Percentiles rank a stretch among this genome's conserved stretches.
phyloP scores from a whole-genome alignment of 495 filamentous ascomycete species.

The Monascus purpureus region DNA sequence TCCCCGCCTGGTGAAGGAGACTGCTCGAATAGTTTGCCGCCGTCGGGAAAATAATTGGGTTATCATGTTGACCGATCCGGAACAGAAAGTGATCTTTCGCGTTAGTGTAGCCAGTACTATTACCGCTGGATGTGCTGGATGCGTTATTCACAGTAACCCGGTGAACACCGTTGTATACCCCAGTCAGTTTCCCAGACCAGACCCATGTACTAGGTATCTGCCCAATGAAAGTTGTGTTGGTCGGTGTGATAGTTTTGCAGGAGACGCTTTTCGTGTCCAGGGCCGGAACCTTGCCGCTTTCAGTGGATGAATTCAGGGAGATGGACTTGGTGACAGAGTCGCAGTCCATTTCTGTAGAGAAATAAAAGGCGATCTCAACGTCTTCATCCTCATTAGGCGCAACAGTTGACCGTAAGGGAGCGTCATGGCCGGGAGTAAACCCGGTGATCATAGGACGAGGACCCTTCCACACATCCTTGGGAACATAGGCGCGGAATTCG shows the following conservation, averaged over 20 bases:
- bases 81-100: slow-evolving; percentile 42
- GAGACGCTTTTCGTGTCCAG: slow-evolving; percentile 26
- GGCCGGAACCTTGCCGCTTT: slow-evolving; percentile 22
- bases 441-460: slow-evolving; percentile 54
- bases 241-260: slow-evolving; percentile 21
- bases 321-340: slow-evolving; percentile 35
- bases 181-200: slow-evolving; percentile 37
- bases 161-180: slow-evolving; percentile 54
- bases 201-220: slow-evolving; percentile 41
- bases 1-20: slow-evolving; percentile 28
- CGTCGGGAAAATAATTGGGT: slow-evolving; percentile 45
- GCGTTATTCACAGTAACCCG: slow-evolving; percentile 45
- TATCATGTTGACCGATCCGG: slow-evolving; percentile 40
- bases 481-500: slow-evolving; percentile 52
- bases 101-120: slow-evolving; percentile 29
- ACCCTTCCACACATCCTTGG: slow-evolving; percentile 28
- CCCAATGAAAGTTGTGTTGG: slow-evolving; percentile 21
- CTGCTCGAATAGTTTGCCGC: slow-evolving; percentile 44
- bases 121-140: slow-evolving; percentile 19
- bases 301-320: slow-evolving; percentile 39
- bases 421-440: slow-evolving; percentile 52
- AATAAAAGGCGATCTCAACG: slow-evolving; percentile 40
- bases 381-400: slow-evolving; percentile 27
- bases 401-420: slow-evolving; percentile 38
- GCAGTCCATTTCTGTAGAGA: slow-evolving; percentile 52